Percentiles rank a stretch among this genome's conserved stretches.
phyloP scores from a whole-genome alignment of 768 basidiomycete species.

The Mycena haematopus region DNA sequence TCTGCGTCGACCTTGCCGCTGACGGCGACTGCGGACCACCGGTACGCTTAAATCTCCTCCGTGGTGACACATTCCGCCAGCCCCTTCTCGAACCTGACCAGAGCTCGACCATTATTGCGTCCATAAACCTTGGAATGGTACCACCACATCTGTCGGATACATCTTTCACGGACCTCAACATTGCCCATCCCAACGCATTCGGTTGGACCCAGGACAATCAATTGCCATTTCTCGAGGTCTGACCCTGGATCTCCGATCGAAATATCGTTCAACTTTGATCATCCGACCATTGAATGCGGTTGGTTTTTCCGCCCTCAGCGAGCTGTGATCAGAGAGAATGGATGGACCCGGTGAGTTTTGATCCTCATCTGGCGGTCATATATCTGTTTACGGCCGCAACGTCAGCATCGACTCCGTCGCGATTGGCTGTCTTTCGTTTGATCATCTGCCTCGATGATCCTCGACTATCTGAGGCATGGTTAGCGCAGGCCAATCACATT shows the following conservation, averaged over 20 bases:
- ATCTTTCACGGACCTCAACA: background rate
- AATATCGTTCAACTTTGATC: background rate
- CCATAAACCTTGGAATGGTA: background rate
- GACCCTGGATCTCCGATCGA: background rate
- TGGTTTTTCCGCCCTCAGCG: background rate
- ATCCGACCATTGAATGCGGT: background rate
- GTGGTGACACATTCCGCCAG: background rate
- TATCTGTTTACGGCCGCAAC: background rate
- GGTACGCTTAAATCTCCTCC: background rate
- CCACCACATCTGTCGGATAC: background rate
- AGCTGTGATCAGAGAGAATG: background rate
- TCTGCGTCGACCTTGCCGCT: background rate
- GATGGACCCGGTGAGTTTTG: conserved; percentile 1
- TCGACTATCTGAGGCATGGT: background rate
- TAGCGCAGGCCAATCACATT: background rate
- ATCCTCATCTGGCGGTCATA: too few relatives aligned
- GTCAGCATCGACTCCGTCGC: background rate
- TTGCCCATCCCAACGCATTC: background rate
- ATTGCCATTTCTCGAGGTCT: background rate
- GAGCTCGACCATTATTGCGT: background rate
- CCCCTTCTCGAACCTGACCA: background rate
- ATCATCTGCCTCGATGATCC: background rate
- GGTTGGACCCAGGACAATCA: background rate
- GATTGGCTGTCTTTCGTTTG: background rate
- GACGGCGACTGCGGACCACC: background rate